Conservation (phyloP, 1,284 basidiomycete species). For the Ceratobasidium sp. region DNA sequence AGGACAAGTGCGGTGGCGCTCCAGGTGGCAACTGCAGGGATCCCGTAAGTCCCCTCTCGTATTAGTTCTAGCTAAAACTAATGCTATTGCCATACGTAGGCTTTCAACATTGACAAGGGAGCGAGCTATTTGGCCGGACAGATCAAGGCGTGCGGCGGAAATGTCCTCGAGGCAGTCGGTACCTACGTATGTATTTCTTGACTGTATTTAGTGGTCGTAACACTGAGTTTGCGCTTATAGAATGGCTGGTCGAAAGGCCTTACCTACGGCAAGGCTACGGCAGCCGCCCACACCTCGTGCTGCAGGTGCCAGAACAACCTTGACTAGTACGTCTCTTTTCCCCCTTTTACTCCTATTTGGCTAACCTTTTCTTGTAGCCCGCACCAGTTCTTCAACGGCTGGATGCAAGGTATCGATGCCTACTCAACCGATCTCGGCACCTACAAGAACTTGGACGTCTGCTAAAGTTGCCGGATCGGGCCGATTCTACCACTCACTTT, state of each 20-base stretch:
- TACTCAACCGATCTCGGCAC: constrained; percentile 62
- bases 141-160: constrained; percentile 62
- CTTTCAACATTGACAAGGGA: constrained; percentile 71
- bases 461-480: constrained; percentile 49
- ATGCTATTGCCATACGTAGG: constrained; percentile 54
- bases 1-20: constrained; percentile 75
- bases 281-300: constrained; percentile 60
- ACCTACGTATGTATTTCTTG: constrained; percentile 78
- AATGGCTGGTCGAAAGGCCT: constrained; percentile 44
- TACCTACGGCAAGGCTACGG: constrained; percentile 63
- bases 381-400: constrained; percentile 80
- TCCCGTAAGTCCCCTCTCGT: constrained; percentile 56
- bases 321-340: constrained; percentile 65
- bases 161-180: constrained; percentile 70
- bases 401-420: constrained; percentile 67
- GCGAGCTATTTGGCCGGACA: constrained; percentile 65
- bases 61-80: constrained; percentile 9
- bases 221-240: not conserved
- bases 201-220: not conserved
- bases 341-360: not conserved
- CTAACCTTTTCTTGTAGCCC: constrained; percentile 58
- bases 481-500: not conserved
- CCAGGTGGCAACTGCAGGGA: constrained; percentile 70
- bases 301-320: constrained; percentile 80
- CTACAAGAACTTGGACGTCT: constrained; percentile 71